Evolutionary conservation across 192 early-diverging fungal species (phyloP).

Genomic region (Coemansia javaensis): DNA sequence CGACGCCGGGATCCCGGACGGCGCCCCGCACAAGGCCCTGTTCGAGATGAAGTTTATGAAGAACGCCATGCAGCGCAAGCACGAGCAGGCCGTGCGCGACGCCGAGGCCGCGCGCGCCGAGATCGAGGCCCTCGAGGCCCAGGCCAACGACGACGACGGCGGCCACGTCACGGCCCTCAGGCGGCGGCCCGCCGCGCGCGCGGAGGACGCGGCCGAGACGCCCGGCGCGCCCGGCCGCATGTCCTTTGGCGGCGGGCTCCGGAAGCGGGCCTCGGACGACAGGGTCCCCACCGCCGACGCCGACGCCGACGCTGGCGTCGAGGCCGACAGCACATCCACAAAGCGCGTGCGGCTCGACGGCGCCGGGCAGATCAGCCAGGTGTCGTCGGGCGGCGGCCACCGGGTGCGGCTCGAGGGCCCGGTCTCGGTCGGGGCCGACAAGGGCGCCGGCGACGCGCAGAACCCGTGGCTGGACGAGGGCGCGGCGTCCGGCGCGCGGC

Average conservation of each 20-base stretch:
- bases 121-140: conserved; percentile 33
- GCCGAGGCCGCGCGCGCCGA: conserved; percentile 32
- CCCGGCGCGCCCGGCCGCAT: conserved; percentile 30
- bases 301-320: conserved; percentile 16
- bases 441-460: conserved; percentile 19
- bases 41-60: conserved; percentile 99
- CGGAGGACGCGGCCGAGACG: not conserved
- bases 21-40: conserved; percentile 67
- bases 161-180: conserved; percentile 15
- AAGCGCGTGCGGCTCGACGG: conserved; percentile 55
- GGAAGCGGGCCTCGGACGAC: conserved; percentile 2
- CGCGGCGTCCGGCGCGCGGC: conserved; percentile 19
- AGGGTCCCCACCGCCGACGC: not conserved
- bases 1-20: conserved; percentile 38
- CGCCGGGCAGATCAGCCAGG: conserved; percentile 37
- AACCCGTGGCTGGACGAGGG: conserved; percentile 80
- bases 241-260: conserved; percentile 36
- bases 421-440: conserved; percentile 36
- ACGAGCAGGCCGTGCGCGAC: conserved; percentile 44
- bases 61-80: conserved; percentile 61
- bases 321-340: not conserved
- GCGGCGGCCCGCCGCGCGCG: not conserved
- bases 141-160: conserved; percentile 30
- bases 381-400: conserved; percentile 52
- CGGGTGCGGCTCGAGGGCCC: conserved; percentile 57